Percentiles rank a stretch among this genome's conserved stretches.
Evolutionary conservation across 2,329 filamentous ascomycete genomes (phyloP).

Genomic region (Stagonosporopsis tanaceti): DNA sequence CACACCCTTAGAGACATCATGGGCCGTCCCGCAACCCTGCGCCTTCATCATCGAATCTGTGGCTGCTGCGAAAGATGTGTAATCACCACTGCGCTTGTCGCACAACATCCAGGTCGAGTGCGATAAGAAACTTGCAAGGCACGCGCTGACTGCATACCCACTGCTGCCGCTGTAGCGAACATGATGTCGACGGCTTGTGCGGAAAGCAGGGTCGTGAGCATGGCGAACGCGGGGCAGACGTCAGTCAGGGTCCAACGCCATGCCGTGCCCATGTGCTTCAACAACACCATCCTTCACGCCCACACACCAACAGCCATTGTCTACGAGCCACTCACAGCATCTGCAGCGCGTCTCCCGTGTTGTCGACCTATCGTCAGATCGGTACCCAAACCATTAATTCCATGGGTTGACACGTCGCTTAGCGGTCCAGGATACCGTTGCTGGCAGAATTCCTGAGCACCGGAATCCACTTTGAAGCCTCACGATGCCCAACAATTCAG

Average conservation of each 20-base stretch:
- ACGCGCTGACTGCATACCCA: conserved; percentile 10
- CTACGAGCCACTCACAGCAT: neutral
- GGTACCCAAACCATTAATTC: neutral
- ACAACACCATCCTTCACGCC: neutral
- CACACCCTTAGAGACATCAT: conserved; percentile 5
- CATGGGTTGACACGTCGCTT: conserved; percentile 23
- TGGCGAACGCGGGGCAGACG: conserved; percentile 16
- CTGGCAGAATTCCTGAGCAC: conserved; percentile 20
- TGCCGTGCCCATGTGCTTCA: neutral
- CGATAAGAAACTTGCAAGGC: neutral
- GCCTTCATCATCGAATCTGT: conserved; percentile 2
- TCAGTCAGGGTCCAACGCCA: conserved; percentile 8
- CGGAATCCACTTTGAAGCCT: conserved; percentile 28
- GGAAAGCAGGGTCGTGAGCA: conserved; percentile 6
- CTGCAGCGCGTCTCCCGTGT: neutral
- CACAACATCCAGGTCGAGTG: conserved; percentile 1
- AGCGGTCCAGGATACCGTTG: conserved; percentile 22
- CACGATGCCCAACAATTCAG: conserved; percentile 24
- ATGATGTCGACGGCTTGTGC: conserved; percentile 13
- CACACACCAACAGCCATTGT: neutral
- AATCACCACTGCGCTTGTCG: neutral
- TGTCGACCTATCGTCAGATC: neutral
- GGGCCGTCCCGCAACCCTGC: conserved; percentile 13
- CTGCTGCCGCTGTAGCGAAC: conserved; percentile 1
- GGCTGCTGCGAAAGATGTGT: neutral